These are phyloP conservation scores for Mucor indicus DNA, from an alignment of 371 early-diverging fungal genomes.

Conservation along the genomic window DNA sequence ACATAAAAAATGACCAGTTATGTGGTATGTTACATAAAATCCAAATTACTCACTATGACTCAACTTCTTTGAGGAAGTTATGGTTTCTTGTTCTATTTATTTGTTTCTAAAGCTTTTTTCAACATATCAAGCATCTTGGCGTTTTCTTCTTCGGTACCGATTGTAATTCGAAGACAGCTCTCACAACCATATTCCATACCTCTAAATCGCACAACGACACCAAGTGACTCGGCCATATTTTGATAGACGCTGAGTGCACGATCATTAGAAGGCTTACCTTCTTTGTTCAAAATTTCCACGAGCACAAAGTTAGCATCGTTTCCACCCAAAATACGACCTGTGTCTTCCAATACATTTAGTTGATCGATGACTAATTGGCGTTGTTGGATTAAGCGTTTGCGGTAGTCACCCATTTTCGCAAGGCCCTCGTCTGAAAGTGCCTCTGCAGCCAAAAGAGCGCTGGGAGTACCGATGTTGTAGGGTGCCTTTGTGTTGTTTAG, in stretches of 20 bases:
- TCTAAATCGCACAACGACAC: slow-evolving; percentile 92
- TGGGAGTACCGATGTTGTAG: slow-evolving; percentile 92
- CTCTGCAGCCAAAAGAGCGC: slow-evolving; percentile 72
- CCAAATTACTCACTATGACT: too few species aligned
- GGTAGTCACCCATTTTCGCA: slow-evolving; percentile 62
- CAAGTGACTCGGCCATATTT: slow-evolving; percentile 75
- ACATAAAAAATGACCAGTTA: too few species aligned
- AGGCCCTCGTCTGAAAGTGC: slow-evolving; percentile 78
- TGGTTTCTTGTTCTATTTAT: slow-evolving; percentile 12
- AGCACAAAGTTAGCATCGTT: slow-evolving; percentile 95
- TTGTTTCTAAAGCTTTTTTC: slow-evolving; percentile 37
- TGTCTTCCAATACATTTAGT: slow-evolving; percentile 51
- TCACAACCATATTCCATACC: slow-evolving; percentile 90
- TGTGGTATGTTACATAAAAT: too few species aligned
- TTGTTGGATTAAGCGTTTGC: slow-evolving; percentile 56
- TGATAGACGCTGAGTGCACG: slow-evolving; percentile 76
- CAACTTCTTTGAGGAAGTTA: too few species aligned
- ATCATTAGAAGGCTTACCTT: slow-evolving; percentile 61
- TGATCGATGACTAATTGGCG: slow-evolving; percentile 60
- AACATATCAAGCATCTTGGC: slow-evolving; percentile 41
- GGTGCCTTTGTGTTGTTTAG: slow-evolving; percentile 97
- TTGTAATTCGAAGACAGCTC: slow-evolving; percentile 91
- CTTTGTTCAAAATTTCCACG: slow-evolving; percentile 67
- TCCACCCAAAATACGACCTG: slow-evolving; percentile 76
- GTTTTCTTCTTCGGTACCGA: slow-evolving; percentile 89